These are phyloP conservation scores for Amauroascus niger DNA, from an alignment of 2,329 filamentous ascomycete genomes.

Conservation along the genomic window DNA sequence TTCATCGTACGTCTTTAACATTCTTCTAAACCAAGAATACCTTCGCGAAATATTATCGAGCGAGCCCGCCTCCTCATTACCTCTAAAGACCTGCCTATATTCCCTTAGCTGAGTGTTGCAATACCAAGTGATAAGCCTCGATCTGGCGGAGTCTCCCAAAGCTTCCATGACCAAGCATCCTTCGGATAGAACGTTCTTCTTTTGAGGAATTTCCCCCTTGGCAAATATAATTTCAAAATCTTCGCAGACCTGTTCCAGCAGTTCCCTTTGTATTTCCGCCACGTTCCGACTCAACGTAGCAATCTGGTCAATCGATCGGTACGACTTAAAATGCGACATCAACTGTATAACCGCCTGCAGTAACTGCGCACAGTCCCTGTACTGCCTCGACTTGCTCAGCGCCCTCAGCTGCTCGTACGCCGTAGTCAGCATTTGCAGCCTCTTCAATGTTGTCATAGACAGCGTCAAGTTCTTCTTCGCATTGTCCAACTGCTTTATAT, in stretches of 20 bases:
- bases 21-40: slow-evolving; percentile 94
- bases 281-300: slow-evolving; percentile 86
- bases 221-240: slow-evolving; percentile 95
- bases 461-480: slow-evolving; percentile 94
- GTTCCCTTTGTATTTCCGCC: slow-evolving; percentile 79
- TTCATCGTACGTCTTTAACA: slow-evolving; percentile 90
- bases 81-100: slow-evolving; percentile 89
- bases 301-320: slow-evolving; percentile 95
- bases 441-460: slow-evolving; percentile 95
- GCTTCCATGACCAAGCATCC: slow-evolving; percentile 92
- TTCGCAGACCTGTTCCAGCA: slow-evolving; percentile 96
- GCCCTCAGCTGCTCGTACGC: slow-evolving; percentile 93
- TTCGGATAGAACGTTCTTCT: slow-evolving; percentile 64
- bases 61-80: slow-evolving; percentile 91
- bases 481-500: slow-evolving; percentile 93
- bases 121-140: slow-evolving; percentile 85
- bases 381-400: slow-evolving; percentile 76
- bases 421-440: slow-evolving; percentile 95
- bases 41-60: slow-evolving; percentile 91
- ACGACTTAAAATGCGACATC: slow-evolving; percentile 97
- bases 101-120: slow-evolving; percentile 94
- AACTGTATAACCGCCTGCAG: slow-evolving; percentile 93
- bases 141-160: slow-evolving; percentile 74
- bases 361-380: slow-evolving; percentile 86
- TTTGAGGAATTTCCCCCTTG: slow-evolving; percentile 67